Percentiles rank a stretch among this genome's conserved stretches.
Evolutionary conservation across 352 stramenopile genomes (phyloP).

Genomic region (Thalassiosira livingstoniorum): DNA sequence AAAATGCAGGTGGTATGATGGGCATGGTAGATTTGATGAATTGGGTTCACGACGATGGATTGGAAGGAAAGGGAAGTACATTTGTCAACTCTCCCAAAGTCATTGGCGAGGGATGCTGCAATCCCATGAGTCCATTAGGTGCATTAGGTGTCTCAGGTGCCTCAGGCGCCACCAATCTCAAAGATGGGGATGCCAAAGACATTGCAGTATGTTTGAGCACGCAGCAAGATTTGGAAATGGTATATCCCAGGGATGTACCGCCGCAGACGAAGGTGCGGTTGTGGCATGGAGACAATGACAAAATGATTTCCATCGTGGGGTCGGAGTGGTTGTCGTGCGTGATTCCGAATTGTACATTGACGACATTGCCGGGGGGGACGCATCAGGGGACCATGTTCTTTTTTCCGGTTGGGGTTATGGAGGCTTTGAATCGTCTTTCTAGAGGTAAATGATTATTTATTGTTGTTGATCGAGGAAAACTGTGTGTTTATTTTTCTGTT

Average conservation of each 20-base stretch:
- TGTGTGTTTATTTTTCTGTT: no score
- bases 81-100: slow-evolving; percentile 28
- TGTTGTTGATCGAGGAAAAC: no score
- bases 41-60: slow-evolving; percentile 47
- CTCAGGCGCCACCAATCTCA: not conserved
- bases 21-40: slow-evolving; percentile 42
- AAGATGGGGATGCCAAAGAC: slow-evolving; percentile 47
- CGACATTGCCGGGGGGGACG: slow-evolving; percentile 26
- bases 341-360: slow-evolving; percentile 40
- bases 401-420: slow-evolving; percentile 43
- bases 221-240: slow-evolving; percentile 49
- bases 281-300: slow-evolving; percentile 58
- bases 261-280: slow-evolving; percentile 43
- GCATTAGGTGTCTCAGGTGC: not conserved
- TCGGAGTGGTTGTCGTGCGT: slow-evolving; percentile 46
- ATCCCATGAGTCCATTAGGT: not conserved
- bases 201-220: slow-evolving; percentile 57
- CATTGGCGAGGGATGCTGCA: not conserved
- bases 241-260: slow-evolving; percentile 36
- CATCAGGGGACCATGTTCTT: slow-evolving; percentile 63
- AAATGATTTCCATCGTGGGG: slow-evolving; percentile 45
- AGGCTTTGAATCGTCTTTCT: slow-evolving; percentile 51
- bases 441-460: no score
- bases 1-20: slow-evolving; percentile 14
- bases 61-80: slow-evolving; percentile 30